Percentiles rank a stretch among this genome's conserved stretches.
Conservation (phyloP, 768 basidiomycete species). For the Boletus rubescentipes region DNA sequence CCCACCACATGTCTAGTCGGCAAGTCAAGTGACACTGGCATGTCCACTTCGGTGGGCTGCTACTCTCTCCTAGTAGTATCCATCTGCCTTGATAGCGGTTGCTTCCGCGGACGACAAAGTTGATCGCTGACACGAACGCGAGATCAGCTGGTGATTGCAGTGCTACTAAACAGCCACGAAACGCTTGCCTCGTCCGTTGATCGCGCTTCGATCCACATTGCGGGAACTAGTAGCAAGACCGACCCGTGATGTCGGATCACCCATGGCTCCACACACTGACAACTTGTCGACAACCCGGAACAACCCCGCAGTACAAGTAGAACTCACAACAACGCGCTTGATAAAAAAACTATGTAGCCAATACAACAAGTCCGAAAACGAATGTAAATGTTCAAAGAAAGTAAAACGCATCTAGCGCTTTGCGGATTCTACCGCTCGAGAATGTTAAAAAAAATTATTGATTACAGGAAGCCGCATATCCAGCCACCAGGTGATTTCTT, state of each 20-base stretch:
- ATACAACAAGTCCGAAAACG: slow-evolving; percentile 1
- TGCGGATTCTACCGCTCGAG: neutral
- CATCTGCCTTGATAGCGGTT: too few relatives aligned
- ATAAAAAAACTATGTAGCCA: neutral
- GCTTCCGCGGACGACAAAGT: too few relatives aligned
- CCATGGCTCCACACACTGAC: too few relatives aligned
- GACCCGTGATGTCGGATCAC: neutral
- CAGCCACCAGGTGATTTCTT: slow-evolving; percentile 14
- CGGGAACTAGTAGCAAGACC: too few relatives aligned
- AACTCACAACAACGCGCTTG: neutral
- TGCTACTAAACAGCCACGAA: neutral
- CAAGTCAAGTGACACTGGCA: too few relatives aligned
- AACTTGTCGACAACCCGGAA: neutral
- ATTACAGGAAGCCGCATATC: neutral
- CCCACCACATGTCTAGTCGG: too few relatives aligned
- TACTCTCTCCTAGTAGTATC: too few relatives aligned
- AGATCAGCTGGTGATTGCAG: neutral
- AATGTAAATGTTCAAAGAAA: neutral
- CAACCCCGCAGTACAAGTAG: neutral
- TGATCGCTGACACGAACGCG: too few relatives aligned
- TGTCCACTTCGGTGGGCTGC: too few relatives aligned
- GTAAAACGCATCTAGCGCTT: slow-evolving; percentile 2
- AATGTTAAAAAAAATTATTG: neutral
- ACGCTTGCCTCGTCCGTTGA: too few relatives aligned
- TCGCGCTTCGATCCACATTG: too few relatives aligned